phyloP scores from a whole-genome alignment of 192 early-diverging fungal genomes.

The Glomus cerebriforme region DNA sequence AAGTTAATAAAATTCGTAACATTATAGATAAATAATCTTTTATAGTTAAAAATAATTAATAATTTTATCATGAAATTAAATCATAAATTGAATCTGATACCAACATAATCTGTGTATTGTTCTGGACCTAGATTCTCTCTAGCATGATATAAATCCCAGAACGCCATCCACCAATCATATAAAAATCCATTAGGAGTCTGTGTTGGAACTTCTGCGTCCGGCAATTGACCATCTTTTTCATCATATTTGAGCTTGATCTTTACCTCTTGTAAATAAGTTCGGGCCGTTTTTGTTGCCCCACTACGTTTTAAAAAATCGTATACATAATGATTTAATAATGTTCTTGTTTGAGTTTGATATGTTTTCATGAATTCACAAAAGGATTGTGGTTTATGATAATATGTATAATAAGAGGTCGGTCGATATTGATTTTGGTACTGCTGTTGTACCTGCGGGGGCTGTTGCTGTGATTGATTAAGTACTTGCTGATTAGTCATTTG shows the following conservation, averaged over 20 bases:
- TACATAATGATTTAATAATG: slow-evolving; percentile 28
- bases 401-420: no score
- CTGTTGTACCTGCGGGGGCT: no score
- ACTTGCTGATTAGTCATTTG: no score
- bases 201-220: slow-evolving; percentile 34
- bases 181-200: slow-evolving; percentile 62
- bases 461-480: no score
- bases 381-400: no score
- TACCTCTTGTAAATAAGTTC: slow-evolving; percentile 15
- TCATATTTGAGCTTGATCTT: slow-evolving; percentile 2
- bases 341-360: no score
- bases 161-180: slow-evolving; percentile 65
- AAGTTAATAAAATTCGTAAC: not conserved
- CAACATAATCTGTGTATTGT: slow-evolving; percentile 38
- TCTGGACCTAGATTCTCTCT: slow-evolving; percentile 37
- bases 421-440: no score
- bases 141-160: slow-evolving; percentile 64
- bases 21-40: no score
- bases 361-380: no score
- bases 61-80: no score
- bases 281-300: not conserved
- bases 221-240: not conserved
- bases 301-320: slow-evolving; percentile 26
- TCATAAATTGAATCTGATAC: no score
- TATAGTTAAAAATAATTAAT: no score